Conservation (phyloP, 208 protist genomes). For the Phytomonas sp. region DNA sequence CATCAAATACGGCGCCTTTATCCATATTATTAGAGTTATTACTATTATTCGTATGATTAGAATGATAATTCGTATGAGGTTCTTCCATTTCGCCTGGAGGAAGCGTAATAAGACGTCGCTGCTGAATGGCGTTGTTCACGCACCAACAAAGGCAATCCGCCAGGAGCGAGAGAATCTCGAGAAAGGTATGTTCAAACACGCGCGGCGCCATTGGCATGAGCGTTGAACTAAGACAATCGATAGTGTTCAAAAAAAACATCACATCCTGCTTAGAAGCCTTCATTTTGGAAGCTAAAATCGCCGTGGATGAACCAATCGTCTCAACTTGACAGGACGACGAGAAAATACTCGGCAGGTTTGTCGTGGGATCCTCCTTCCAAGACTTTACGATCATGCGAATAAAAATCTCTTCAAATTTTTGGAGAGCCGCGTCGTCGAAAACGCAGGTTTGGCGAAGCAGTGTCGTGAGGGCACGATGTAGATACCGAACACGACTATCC, state of each 20-base stretch:
- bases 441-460: constrained; percentile 39
- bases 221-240: constrained; percentile 63
- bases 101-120: constrained; percentile 2
- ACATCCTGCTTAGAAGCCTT: constrained; percentile 26
- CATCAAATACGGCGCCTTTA: constrained; percentile 34
- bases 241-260: constrained; percentile 61
- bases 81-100: background rate
- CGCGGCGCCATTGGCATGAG: constrained; percentile 60
- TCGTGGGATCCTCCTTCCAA: background rate
- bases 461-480: constrained; percentile 73
- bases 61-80: background rate
- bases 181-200: constrained; percentile 64
- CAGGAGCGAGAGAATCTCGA: constrained; percentile 62
- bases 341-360: background rate
- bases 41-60: background rate
- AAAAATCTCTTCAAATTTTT: background rate
- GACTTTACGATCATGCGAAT: background rate
- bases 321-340: background rate
- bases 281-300: background rate
- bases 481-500: constrained; percentile 71
- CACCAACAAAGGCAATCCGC: constrained; percentile 60
- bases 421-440: background rate
- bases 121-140: constrained; percentile 42
- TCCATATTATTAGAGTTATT: constrained; percentile 9
- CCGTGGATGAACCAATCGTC: no score